Base-by-base conservation (phyloP, 176 grass and related monocot genomes). In the Musa beccarii region DNA sequence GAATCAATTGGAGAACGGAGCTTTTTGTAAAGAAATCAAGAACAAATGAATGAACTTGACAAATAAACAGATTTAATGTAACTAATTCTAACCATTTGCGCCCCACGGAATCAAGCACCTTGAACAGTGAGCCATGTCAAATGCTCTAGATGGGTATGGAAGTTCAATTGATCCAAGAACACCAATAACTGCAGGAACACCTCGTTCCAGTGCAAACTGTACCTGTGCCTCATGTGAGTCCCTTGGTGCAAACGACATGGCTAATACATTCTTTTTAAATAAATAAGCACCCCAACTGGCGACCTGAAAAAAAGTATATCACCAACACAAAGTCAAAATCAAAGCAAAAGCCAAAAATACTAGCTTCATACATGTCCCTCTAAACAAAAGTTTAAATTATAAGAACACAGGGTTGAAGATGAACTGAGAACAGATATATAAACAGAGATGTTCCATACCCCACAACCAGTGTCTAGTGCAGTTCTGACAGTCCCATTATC, bases 101-200 rank as follows among this genome's bases (percentile, higher is more conserved):
- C 66, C 80, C 94, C 93, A 97, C 49, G 82, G 94, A 80, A 97
- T 89, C 74, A 97, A 84, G 83, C 94, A 97, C 25, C 94, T 87
- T 15, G 93, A 97, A 79, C 94, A 97, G 79, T 93, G 94, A 50
- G 89, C 89, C 93, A 96, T 96, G 78, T 96, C 93, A 54, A 96
- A 96, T 64, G 89, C 72, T 61, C 92, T 72, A 13, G 87, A 68
- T 4, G 93, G 89, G 74, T 92, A 96, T 1, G 93, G 89, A 64
- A 92, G 93, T 84, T 85, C 90, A 34, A 90, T 80, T 59, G 93
- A 90, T 20, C 90, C 93, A 10, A 90, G 87, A n/a, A 96, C 93
- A 71, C 93, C 89, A 52, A 96, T 89, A 83, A 96, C 89, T 0
- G 93, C 87, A 24, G 89, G 93, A 43, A 92, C 93, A 34, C 93